Conservation (phyloP, 768 basidiomycete species). For the Boletales sp. region DNA sequence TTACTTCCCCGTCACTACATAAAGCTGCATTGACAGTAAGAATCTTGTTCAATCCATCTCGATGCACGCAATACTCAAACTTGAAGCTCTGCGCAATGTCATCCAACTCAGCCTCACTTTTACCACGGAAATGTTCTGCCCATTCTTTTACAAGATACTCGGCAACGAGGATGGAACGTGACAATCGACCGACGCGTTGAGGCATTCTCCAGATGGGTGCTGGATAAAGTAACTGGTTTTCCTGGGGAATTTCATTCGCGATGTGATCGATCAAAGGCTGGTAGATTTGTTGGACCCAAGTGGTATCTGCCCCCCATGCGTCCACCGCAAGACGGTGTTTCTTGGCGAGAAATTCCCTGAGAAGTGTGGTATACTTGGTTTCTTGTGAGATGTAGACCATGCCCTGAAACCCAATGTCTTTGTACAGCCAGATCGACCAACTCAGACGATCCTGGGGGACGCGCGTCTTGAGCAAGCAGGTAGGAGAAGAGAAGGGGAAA, state of each 20-base stretch:
- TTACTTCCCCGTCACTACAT: not conserved
- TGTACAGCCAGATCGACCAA: conserved; percentile 90
- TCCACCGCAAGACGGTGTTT: conserved; percentile 77
- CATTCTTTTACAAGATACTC: conserved; percentile 73
- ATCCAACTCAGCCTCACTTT: conserved; percentile 60
- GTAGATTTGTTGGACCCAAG: conserved; percentile 54
- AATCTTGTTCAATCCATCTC: conserved; percentile 62
- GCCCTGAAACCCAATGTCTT: conserved; percentile 83
- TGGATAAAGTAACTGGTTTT: conserved; percentile 58
- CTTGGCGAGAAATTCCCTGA: conserved; percentile 67
- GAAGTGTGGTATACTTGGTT: conserved; percentile 68
- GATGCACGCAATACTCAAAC: conserved; percentile 64
- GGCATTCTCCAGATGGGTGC: conserved; percentile 58
- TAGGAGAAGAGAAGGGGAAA: not conserved
- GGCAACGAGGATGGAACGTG: conserved; percentile 64
- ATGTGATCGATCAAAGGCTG: conserved; percentile 64
- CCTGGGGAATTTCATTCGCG: conserved; percentile 47
- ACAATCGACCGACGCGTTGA: conserved; percentile 52
- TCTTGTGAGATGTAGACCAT: conserved; percentile 73
- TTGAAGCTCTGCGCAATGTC: conserved; percentile 72
- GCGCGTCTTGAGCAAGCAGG: not conserved
- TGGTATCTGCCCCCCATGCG: conserved; percentile 73
- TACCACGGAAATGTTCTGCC: conserved; percentile 65
- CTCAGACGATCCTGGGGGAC: conserved; percentile 54
- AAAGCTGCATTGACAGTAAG: conserved; percentile 40